Evolutionary conservation across 2,329 filamentous ascomycete genomes (phyloP), one percentile per base, ranked within the genome.

Genomic region (Alternaria atra): DNA sequence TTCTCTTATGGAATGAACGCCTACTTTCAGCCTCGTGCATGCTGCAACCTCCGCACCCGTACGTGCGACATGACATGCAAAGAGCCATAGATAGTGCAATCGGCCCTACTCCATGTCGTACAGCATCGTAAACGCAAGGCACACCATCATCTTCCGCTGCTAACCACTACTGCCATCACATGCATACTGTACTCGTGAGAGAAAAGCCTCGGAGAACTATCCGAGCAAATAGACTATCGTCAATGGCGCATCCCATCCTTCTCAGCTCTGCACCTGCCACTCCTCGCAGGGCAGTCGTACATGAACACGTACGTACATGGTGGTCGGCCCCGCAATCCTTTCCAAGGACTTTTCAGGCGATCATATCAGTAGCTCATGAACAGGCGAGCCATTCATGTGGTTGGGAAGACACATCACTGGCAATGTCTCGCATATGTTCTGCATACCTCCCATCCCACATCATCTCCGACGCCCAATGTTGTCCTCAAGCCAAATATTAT

Each of bases 91-190:
- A 52, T 51, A 46, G 35, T 32, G 35, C 43, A 60, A 48, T 60
- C 52, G 61, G 40, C 37, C 61, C 43, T 63, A 46, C 40, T 56
- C 35, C n/a, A 63, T 58, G 57, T 56, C 54, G 58, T 60, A 52
- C 57, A 61, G 54, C 39, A 51, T 23, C 52, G 25, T 34, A 44
- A 34, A 60, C 53, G 58, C 63, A 63, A 65, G 60, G 62, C 52
- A 64, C 62, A 56, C 42, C 35, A 53, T 40, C 54, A 25, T 40
- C 39, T 54, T 44, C 32, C 32, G 46, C 46, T 50, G 32, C 46
- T 35, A 35, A 32, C 13, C 27, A 9, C 10, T 40, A 12, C 12
- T 25, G 44, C 46, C 39, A 54, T 44, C 20, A 30, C 27, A 58
- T 53, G 42, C 53, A 53, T 35, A 30, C 17, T 23, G 17, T 30